phyloP scores from a whole-genome alignment of 768 basidiomycete species.

The Xerocomellus dryophilus region DNA sequence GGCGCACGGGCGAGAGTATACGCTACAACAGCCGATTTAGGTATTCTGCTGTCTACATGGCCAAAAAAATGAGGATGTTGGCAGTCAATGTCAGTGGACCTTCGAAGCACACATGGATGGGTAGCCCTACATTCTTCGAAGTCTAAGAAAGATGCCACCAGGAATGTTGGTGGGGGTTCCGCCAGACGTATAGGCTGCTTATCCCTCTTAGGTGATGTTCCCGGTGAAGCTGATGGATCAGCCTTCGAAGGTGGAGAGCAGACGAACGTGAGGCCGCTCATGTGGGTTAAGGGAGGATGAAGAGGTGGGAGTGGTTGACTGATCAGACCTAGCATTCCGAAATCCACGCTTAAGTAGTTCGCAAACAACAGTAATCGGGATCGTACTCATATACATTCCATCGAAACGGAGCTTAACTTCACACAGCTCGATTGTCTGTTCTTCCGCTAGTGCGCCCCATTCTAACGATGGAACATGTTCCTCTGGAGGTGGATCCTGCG shows the following conservation, averaged over 20 bases:
- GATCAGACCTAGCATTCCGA: constrained; percentile 35
- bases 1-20: constrained; percentile 35
- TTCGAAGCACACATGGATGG: neutral
- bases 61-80: constrained; percentile 35
- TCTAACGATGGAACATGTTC: constrained; percentile 28
- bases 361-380: neutral
- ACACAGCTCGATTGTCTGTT: constrained; percentile 55
- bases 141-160: constrained; percentile 55
- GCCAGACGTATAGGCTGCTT: constrained; percentile 18
- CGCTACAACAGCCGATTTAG: constrained; percentile 36
- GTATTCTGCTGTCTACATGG: constrained; percentile 36
- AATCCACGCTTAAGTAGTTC: constrained; percentile 2
- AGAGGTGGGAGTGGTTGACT: constrained; percentile 47
- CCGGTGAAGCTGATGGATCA: constrained; percentile 27
- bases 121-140: constrained; percentile 55
- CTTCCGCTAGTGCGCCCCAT: constrained; percentile 61
- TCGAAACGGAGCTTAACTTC: constrained; percentile 56
- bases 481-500: constrained; percentile 17
- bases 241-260: constrained; percentile 33
- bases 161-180: constrained; percentile 39
- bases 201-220: constrained; percentile 29
- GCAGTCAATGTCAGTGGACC: neutral
- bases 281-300: constrained; percentile 32
- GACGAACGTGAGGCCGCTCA: constrained; percentile 49
- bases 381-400: constrained; percentile 43